Percentiles rank a stretch among this genome's conserved stretches.
Evolutionary conservation across 257 asterid species (phyloP).

Genomic region (Solanum chilense): DNA sequence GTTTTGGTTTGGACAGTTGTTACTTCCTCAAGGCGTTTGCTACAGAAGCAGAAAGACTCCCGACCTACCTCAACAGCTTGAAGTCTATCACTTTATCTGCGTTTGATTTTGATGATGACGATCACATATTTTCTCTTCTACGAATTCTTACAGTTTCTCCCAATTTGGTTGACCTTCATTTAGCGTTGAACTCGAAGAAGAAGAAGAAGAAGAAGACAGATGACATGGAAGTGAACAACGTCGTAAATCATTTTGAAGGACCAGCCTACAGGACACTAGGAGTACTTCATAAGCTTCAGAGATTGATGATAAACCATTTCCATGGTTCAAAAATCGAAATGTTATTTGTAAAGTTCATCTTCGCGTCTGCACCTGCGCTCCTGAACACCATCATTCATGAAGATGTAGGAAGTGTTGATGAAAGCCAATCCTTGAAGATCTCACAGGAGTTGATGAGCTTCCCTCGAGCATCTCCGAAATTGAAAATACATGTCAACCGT

Average conservation of each 20-base stretch:
- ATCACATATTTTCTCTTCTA: background rate
- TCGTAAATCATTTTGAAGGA: background rate
- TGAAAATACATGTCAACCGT: too few relatives aligned
- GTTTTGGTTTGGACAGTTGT: background rate
- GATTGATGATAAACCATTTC: background rate
- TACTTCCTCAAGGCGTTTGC: background rate
- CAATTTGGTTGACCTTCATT: background rate
- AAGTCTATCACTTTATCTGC: background rate
- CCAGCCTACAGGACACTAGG: background rate
- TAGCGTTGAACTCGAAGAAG: background rate
- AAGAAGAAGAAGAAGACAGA: background rate
- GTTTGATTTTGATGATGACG: background rate
- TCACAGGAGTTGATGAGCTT: too few relatives aligned
- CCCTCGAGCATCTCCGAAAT: too few relatives aligned
- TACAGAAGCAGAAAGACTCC: background rate
- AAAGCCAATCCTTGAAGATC: too few relatives aligned
- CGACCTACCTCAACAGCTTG: background rate
- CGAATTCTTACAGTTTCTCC: background rate
- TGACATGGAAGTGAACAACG: background rate
- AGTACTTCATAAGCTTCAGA: background rate
- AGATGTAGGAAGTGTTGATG: too few relatives aligned
- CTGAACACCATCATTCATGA: too few relatives aligned
- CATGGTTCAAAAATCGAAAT: background rate
- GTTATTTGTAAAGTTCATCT: background rate
- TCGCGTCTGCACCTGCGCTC: too few relatives aligned